Evolutionary conservation across 768 basidiomycete species (phyloP).

Genomic region (Termitomyces sp.): DNA sequence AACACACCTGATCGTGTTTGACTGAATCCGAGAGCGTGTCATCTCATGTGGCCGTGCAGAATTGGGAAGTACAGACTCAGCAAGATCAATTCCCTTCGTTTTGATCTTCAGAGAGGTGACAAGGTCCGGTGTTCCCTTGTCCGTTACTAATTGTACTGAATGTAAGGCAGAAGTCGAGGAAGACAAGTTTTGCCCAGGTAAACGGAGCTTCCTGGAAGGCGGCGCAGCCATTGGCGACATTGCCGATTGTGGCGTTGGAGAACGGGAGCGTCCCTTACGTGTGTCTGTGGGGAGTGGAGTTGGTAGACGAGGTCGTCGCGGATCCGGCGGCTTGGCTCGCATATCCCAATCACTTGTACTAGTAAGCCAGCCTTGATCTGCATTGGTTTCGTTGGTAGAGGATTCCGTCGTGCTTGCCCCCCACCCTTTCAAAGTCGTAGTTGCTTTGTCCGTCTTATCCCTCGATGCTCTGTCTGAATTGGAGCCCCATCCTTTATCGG

Average conservation of each 20-base stretch:
- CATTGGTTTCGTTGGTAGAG: background rate
- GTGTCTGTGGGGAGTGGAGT: background rate
- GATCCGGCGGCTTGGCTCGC: background rate
- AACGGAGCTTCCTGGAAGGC: background rate
- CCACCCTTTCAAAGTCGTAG: background rate
- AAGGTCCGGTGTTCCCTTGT: background rate
- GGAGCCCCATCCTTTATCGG: constrained; percentile 1
- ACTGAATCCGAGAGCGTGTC: constrained; percentile 16
- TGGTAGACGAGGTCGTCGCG: background rate
- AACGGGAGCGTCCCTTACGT: background rate
- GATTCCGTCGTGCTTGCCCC: background rate
- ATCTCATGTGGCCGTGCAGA: constrained; percentile 5
- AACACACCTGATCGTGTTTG: constrained; percentile 20
- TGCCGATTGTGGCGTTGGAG: background rate
- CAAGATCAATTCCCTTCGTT: constrained; percentile 8
- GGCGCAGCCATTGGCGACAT: background rate
- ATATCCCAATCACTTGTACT: constrained; percentile 1
- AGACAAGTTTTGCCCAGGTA: background rate
- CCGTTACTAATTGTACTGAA: background rate
- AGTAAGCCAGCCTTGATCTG: constrained; percentile 1
- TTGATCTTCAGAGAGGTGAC: constrained; percentile 1
- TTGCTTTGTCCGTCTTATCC: background rate
- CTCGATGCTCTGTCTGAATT: background rate
- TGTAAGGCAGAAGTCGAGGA: background rate
- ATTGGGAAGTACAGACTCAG: constrained; percentile 3